Base-by-base conservation (phyloP, 441 rosid species). In the Theobroma grandiflorum region DNA sequence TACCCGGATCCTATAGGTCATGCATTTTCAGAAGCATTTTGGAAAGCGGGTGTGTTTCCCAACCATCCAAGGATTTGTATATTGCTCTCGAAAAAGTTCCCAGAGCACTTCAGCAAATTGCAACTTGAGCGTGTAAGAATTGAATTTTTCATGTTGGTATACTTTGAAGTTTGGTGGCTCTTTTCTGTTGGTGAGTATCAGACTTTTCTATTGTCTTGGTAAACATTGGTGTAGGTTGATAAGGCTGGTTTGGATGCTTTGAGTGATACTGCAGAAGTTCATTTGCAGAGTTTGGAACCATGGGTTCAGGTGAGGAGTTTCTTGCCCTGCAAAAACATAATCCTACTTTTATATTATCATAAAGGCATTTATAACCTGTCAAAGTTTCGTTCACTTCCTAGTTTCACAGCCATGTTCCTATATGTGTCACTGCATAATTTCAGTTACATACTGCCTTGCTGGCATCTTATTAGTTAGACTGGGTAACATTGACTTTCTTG, bases 1-100 rank as follows among this genome's bases (percentile, higher is more conserved):
- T 92, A 88, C 74, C 98, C 99, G 0, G 99, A 97, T 86, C 91
- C 98, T 47, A 85, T 88, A 77, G 87, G 83, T 75, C 97, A 97
- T 82, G 84, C 84, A 7, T 95, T 85, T 87, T 88, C 99, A 1
- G 99, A 97, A 84, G 90, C 89, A 11, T 97, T 97, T 85, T 97
- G 99, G 99, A 97, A 97, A 88, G 89, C 99, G 0, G 98, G 97
- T 11, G 88, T 97, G 43, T 91, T 97, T 80, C 99, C 99, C 26
- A 95, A 92, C 67, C 88, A 91, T 80, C 99, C 98, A 0, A 88
- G 92, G 92, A 89, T 97, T 72, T 97, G 99, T 81, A 74, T 92
- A 50, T 85, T 97, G 89, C 95, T 97, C 78, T 94, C 99, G 0
- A 97, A 93, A 81, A 97, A 93, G 89, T 97, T 97, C 70, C 99